phyloP scores from a whole-genome alignment of 306 rosid species.

The Begonia masoniana region DNA sequence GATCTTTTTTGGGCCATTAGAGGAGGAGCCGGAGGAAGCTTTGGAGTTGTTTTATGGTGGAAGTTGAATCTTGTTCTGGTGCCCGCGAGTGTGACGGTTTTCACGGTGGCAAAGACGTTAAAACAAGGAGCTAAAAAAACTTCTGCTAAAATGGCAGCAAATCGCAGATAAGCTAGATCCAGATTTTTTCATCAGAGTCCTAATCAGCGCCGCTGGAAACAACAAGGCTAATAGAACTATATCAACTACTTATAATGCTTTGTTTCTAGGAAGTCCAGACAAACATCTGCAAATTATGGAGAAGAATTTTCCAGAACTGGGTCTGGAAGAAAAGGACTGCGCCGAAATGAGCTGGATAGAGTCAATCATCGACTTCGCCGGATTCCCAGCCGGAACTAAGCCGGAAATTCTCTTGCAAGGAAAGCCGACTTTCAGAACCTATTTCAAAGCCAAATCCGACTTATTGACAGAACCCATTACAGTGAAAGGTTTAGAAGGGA shows the following conservation, averaged over 20 bases:
- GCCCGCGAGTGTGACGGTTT: background rate
- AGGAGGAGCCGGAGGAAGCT: slow-evolving; percentile 1
- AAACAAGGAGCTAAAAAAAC: slow-evolving; percentile 22
- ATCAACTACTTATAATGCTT: slow-evolving; percentile 47
- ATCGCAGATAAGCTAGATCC: slow-evolving; percentile 52
- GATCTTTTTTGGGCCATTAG: background rate
- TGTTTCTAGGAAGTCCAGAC: slow-evolving; percentile 41
- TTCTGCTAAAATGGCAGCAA: slow-evolving; percentile 52
- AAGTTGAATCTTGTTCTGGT: background rate
- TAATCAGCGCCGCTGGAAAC: slow-evolving; percentile 16
- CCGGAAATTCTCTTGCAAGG: slow-evolving; percentile 51
- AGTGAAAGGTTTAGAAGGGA: slow-evolving; percentile 38
- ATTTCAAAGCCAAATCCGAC: slow-evolving; percentile 84
- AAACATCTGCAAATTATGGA: slow-evolving; percentile 38
- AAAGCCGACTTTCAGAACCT: slow-evolving; percentile 46
- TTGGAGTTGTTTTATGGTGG: background rate
- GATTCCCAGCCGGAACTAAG: slow-evolving; percentile 42
- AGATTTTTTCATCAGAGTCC: slow-evolving; percentile 45
- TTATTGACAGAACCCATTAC: slow-evolving; percentile 56
- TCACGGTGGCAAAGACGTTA: background rate
- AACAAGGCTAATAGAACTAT: slow-evolving; percentile 34
- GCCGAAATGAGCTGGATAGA: slow-evolving; percentile 62
- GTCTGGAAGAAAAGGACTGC: slow-evolving; percentile 38
- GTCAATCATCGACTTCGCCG: slow-evolving; percentile 57
- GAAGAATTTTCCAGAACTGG: slow-evolving; percentile 54